Percentiles rank a stretch among this genome's conserved stretches.
Evolutionary conservation across 2,329 filamentous ascomycete genomes (phyloP).

Genomic region (Fusarium torreyae): DNA sequence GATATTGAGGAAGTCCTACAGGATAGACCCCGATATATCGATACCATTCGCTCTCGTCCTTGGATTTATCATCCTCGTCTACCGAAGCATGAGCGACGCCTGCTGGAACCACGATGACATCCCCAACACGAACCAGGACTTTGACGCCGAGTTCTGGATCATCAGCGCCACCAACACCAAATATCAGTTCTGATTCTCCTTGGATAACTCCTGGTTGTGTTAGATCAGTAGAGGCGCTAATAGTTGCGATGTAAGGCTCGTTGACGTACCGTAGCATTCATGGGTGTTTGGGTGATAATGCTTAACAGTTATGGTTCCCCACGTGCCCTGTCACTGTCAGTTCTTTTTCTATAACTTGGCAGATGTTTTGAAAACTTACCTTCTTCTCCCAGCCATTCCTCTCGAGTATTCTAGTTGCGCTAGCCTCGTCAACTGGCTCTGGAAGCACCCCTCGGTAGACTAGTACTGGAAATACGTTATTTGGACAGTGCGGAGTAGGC

Average conservation of each 20-base stretch:
- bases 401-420: conserved; percentile 3
- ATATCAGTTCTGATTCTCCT: conserved; percentile 14
- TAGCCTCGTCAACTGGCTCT: conserved; percentile 5
- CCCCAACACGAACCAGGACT: conserved; percentile 4
- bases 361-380: neutral
- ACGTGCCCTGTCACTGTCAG: conserved; percentile 7
- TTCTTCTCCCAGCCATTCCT: conserved; percentile 19
- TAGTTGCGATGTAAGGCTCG: neutral
- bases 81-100: conserved; percentile 15
- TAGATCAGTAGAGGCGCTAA: neutral
- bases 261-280: conserved; percentile 16
- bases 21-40: conserved; percentile 14
- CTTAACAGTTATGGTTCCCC: conserved; percentile 11
- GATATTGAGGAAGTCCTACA: conserved; percentile 3
- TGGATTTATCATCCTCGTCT: neutral
- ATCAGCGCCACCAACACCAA: conserved; percentile 10
- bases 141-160: neutral
- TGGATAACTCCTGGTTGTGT: conserved; percentile 4
- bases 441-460: conserved; percentile 21
- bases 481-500: conserved; percentile 10
- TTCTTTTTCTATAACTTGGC: too few species aligned
- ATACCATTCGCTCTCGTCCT: conserved; percentile 11
- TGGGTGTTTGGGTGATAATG: conserved; percentile 22
- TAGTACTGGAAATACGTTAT: conserved; percentile 17
- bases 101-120: conserved; percentile 19